Base-by-base conservation (phyloP, 2,329 filamentous ascomycete genomes). In the Trichoderma atrobrunneum region DNA sequence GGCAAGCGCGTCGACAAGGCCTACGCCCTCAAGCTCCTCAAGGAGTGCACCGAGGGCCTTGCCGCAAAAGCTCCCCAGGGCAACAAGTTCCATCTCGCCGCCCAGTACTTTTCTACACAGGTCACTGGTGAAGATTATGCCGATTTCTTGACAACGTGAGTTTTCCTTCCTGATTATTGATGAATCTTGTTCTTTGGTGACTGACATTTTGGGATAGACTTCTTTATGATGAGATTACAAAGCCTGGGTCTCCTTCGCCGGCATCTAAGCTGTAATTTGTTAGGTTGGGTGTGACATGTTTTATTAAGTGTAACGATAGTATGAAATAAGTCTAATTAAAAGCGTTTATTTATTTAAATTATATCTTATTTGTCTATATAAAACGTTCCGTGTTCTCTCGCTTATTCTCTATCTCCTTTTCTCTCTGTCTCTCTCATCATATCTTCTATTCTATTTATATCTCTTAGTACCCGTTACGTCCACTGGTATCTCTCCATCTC, bases 61-160 rank as follows among this genome's bases (percentile, higher is more conserved):
- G 87, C 90, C 32, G 82, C 89, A 75, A 93, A 93, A 81, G 94
- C 90, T 2, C 89, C 91, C 65, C 92, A 93, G 86, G 94, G 94
- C 72, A 96, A 98, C 87, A 98, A 98, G 87, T 98, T 87, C 85
- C 90, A 92, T 73, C 88, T 97, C 68, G 96, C 96, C 1, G 93
- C 93, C 1, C 92, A 97, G 83, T 98, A 98, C 85, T 98, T 98
- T 80, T 90, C 93, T 39, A 86, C 89, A 60, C 96, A 99, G 87
- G 92, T 98, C 72, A 98, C 95, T 3, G 96, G 96, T 71, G 96
- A 98, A 86, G 95, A 98, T 77, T 98, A 98, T 82, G 94, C 95
- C 14, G 96, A 99, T 82, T 98, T 98, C 85, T 84, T 99, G 85
- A 98, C 94, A 8, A 84, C 85, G 91, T 93, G 86, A 87, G 91